phyloP scores from a whole-genome alignment of 176 grass and related monocot species.

The Carex littledalei region DNA sequence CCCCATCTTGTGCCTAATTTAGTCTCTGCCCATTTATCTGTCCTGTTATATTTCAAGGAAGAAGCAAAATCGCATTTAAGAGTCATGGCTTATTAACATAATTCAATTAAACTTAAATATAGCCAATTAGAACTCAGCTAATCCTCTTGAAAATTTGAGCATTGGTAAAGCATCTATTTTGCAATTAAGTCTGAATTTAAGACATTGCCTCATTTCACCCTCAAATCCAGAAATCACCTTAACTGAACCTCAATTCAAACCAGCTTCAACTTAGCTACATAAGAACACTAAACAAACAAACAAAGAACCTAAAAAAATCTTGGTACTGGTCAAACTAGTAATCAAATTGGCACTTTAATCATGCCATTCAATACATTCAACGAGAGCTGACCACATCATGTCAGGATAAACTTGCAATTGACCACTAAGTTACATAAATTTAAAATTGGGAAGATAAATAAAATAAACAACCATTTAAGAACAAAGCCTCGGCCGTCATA shows the following conservation, averaged over 20 bases:
- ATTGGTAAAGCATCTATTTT: background rate
- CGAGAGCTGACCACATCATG: background rate
- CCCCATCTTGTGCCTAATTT: constrained; percentile 92
- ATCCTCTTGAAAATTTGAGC: background rate
- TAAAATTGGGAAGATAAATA: background rate
- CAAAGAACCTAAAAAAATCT: background rate
- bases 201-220: background rate
- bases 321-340: background rate
- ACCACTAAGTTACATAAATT: background rate
- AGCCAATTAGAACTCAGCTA: constrained; percentile 10
- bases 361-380: background rate
- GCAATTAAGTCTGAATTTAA: background rate
- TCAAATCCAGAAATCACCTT: background rate
- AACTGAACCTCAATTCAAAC: background rate
- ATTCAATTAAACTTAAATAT: background rate
- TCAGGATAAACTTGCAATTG: background rate
- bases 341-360: background rate
- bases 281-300: background rate
- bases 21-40: constrained; percentile 98
- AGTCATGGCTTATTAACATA: background rate
- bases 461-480: constrained; percentile 73
- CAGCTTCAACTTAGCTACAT: background rate
- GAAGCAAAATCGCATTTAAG: background rate
- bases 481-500: constrained; percentile 90
- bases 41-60: constrained; percentile 51